Conservation (phyloP, 805 yeast genomes). For the Torulaspora gathmanii region DNA sequence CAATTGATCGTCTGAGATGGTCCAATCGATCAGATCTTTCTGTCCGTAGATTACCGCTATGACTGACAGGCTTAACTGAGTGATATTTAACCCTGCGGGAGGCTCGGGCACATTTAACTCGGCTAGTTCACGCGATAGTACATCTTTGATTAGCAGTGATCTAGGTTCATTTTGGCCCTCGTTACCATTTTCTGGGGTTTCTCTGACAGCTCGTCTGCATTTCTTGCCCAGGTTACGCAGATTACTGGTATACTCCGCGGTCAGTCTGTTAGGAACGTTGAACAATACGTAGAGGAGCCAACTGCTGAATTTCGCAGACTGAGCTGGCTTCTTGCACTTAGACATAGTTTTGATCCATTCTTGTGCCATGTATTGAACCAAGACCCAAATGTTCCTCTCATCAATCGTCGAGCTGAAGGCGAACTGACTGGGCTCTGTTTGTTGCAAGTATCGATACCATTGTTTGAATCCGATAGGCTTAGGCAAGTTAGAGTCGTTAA, state of each 20-base stretch:
- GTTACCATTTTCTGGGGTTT: slow-evolving; percentile 4
- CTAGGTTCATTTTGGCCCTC: not conserved
- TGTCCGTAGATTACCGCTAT: slow-evolving; percentile 28
- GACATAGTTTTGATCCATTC: slow-evolving; percentile 27
- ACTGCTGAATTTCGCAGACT: slow-evolving; percentile 13
- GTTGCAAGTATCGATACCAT: slow-evolving; percentile 28
- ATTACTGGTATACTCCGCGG: slow-evolving; percentile 27
- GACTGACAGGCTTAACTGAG: slow-evolving; percentile 19
- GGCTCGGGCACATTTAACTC: slow-evolving; percentile 5
- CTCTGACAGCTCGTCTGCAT: slow-evolving; percentile 13
- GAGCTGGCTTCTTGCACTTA: slow-evolving; percentile 16
- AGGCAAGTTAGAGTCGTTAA: slow-evolving; percentile 9
- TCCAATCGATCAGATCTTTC: slow-evolving; percentile 24
- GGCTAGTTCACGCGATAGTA: slow-evolving; percentile 9
- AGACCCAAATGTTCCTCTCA: slow-evolving; percentile 21
- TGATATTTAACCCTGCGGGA: slow-evolving; percentile 12
- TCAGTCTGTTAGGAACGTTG: slow-evolving; percentile 24
- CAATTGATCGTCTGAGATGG: not conserved
- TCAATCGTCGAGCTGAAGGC: slow-evolving; percentile 17
- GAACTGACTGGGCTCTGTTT: slow-evolving; percentile 28
- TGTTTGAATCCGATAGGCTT: slow-evolving; percentile 26
- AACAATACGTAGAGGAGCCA: slow-evolving; percentile 31
- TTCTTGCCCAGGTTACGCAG: slow-evolving; percentile 32
- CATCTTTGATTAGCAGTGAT: not conserved
- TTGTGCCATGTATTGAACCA: slow-evolving; percentile 28